Base-by-base conservation (phyloP, 2,329 filamentous ascomycete genomes). In the Trichophaea hybrida region DNA sequence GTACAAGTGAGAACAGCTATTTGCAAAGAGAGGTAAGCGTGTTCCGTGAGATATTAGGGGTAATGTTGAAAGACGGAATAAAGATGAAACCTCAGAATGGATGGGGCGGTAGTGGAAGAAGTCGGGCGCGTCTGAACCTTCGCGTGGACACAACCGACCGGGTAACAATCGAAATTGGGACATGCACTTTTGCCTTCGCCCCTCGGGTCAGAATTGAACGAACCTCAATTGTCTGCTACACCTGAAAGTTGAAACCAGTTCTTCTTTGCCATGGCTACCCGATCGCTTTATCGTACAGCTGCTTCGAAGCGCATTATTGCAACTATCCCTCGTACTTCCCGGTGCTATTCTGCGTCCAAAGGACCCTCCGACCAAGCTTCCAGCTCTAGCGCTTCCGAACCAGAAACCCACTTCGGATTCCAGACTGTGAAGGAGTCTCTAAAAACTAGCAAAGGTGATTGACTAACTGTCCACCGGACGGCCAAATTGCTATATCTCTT, bases 331-430 rank as follows among this genome's bases (percentile, higher is more conserved):
- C 62, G 60, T 32, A 31, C 49, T 13, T 24, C 59, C 13, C 46
- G 38, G 17, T 34, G 58, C 51, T 62, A 66, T 52, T 66, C 63
- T 33, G 59, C 55, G 32, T 24, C 56, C 3, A 37, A 44, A 40
- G 40, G 40, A 7, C 38, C 40, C 49, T 35, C 49, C 10, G 61
- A 62, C 50, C 53, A 50, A 35, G 37, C 57, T 35, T 53, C 52
- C 35, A 38, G 46, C 24, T 17, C 6, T 33, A 64, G 49, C 63
- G 69, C 70, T 4, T 64, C 71, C 24, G 76, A 80, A 51, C 77
- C 78, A 61, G 84, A 84, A 63, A 95, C 90, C 54, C 89, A 95
- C 74, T 96, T 96, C 72, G 90, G 90, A 55, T 96, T 88, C 72
- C 80, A 90, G 74, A 91, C 87, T 46, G 79, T 96, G 44, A 81